Evolutionary conservation across 2,329 filamentous ascomycete genomes (phyloP).

Genomic region (Alternaria postmessia): DNA sequence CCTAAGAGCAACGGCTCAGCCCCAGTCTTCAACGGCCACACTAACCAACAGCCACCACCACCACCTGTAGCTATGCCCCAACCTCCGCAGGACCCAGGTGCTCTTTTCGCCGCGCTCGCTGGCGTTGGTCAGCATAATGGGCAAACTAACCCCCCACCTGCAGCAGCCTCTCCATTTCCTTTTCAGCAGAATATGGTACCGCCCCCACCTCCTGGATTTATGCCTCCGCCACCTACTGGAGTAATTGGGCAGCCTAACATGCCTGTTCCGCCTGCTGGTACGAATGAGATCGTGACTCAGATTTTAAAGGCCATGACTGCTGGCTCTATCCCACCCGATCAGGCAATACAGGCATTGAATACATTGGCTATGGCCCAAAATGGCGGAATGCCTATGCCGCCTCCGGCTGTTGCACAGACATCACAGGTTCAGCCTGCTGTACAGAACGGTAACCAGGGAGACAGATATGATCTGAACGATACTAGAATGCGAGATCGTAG

Average conservation of each 20-base stretch:
- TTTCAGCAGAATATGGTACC: conserved; percentile 42
- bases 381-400: conserved; percentile 37
- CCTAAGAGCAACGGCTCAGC: conserved; percentile 34
- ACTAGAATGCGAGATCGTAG: conserved; percentile 49
- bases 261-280: conserved; percentile 34
- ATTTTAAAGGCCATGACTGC: conserved; percentile 46
- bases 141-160: conserved; percentile 38
- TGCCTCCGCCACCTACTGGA: conserved; percentile 39
- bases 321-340: conserved; percentile 45
- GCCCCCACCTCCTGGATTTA: conserved; percentile 44
- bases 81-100: conserved; percentile 37
- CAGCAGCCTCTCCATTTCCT: conserved; percentile 35
- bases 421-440: conserved; percentile 27
- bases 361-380: conserved; percentile 38
- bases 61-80: conserved; percentile 27
- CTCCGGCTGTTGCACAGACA: conserved; percentile 22
- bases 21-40: conserved; percentile 29
- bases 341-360: conserved; percentile 45
- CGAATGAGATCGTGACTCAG: conserved; percentile 41
- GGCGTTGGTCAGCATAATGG: conserved; percentile 39
- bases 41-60: conserved; percentile 38
- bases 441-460: conserved; percentile 32
- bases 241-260: conserved; percentile 33
- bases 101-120: conserved; percentile 47
- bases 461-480: conserved; percentile 43